These are phyloP conservation scores for Umbellularia californica DNA, from an alignment of 164 flowering plant species.

Conservation along the genomic window DNA sequence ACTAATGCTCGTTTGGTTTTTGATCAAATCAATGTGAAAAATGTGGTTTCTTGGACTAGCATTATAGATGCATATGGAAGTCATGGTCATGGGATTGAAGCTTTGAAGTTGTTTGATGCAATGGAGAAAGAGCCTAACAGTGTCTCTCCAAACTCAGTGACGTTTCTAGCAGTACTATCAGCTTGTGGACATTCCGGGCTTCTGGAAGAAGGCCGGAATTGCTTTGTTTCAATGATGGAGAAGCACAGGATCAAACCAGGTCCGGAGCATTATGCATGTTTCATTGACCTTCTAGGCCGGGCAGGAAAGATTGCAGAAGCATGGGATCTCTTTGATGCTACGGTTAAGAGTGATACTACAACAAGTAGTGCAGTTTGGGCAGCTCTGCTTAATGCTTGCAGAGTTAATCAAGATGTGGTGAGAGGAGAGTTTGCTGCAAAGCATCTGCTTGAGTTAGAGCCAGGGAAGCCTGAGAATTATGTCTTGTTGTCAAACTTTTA, in stretches of 20 bases:
- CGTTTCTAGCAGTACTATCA: constrained; percentile 47
- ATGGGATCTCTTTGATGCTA: constrained; percentile 36
- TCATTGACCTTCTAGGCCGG: constrained; percentile 46
- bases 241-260: constrained; percentile 33
- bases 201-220: constrained; percentile 37
- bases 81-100: constrained; percentile 45
- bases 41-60: constrained; percentile 51
- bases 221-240: constrained; percentile 27
- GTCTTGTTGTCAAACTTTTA: constrained; percentile 49
- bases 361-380: constrained; percentile 36
- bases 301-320: constrained; percentile 42
- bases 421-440: constrained; percentile 48
- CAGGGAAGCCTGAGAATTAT: constrained; percentile 37
- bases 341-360: constrained; percentile 19
- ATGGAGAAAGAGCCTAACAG: constrained; percentile 28
- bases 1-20: constrained; percentile 27
- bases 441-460: constrained; percentile 38
- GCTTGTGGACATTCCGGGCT: constrained; percentile 61
- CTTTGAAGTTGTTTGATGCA: constrained; percentile 34
- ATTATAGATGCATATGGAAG: constrained; percentile 46
- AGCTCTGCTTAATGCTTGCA: constrained; percentile 49
- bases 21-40: constrained; percentile 24
- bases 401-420: constrained; percentile 30
- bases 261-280: constrained; percentile 51
- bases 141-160: constrained; percentile 40